These are phyloP conservation scores for Trypanosoma avium DNA, from an alignment of 208 protist genomes.

Conservation along the genomic window DNA sequence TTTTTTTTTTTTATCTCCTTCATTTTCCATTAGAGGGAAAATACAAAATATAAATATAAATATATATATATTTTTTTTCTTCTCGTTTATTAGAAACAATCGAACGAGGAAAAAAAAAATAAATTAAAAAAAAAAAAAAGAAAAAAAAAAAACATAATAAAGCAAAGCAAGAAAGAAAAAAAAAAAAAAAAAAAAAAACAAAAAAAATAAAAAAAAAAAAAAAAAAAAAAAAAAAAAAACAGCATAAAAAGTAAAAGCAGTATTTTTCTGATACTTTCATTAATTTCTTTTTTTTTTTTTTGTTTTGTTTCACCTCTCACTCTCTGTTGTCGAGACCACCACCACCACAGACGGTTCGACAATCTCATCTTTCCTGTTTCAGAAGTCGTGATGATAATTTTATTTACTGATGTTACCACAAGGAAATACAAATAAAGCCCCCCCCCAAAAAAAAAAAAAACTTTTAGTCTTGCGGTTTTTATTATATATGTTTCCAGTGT, in stretches of 20 bases:
- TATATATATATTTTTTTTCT: not conserved
- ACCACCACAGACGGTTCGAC: no score
- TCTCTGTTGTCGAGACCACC: no score
- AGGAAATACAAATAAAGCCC: no score
- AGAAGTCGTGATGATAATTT: no score
- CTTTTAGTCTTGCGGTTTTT: no score
- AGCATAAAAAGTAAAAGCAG: not conserved
- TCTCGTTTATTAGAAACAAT: not conserved
- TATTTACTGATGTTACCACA: no score
- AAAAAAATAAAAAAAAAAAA: slow-evolving; percentile 12
- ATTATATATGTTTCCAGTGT: no score
- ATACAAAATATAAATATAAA: no score
- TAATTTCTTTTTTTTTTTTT: not conserved
- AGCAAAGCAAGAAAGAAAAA: not conserved
- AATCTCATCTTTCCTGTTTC: no score
- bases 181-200: slow-evolving; percentile 28
- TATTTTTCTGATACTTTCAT: no score
- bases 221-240: slow-evolving; percentile 1
- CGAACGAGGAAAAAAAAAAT: not conserved
- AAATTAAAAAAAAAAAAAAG: not conserved
- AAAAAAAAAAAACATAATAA: not conserved
- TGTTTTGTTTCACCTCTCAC: not conserved
- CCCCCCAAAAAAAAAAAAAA: no score
- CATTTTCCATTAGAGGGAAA: no score
- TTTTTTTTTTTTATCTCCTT: not conserved